Evolutionary conservation across 345 rosid species (phyloP), one percentile per base, ranked within the genome.

Genomic region (Populus simonii): DNA sequence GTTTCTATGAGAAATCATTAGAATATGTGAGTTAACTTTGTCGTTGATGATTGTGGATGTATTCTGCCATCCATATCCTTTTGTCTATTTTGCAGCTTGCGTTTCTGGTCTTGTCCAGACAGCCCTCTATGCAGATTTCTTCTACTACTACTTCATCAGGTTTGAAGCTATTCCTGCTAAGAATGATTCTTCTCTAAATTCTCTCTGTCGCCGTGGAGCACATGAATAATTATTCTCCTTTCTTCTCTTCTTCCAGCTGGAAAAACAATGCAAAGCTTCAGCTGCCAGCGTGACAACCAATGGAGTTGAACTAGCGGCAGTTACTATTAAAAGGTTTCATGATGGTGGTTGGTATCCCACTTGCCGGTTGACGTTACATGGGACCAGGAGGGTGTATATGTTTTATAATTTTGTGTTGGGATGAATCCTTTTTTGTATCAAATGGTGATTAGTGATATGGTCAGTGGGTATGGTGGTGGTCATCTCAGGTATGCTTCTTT

Each of bases 71-170:
- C 25, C 69, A 8, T 78, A 1, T 66, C 29, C 3, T 63, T 12
- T 49, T 55, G 51, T 45, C 75, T 33, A 36, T 79, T 72, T 78
- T 22, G 78, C 94, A 94, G 98, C 97, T 78, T 93, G 97, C 31
- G 45, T 90, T 49, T 92, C 97, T 27, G 98, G 98, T 77, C 84
- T 94, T 55, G 76, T 91, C 82, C 98, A 94, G 79, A 94, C 95
- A 62, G 97, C 90, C 73, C 91, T 94, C 20, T 93, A 94, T 47
- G 98, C 93, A 1, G 97, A 94, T 82, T 94, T 94, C 91, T 94
- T 94, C 85, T 94, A 94, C 81, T 94, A 90, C 85, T 94, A 94
- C 82, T 93, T 93, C 83, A 63, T 90, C 35, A 94, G 98, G 98
- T 92, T 76, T 67, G 71, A 45, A 61, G 70, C 68, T 36, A 18